Conservation (phyloP, 768 basidiomycete genomes). For the Mycena olivaceomarginata region DNA sequence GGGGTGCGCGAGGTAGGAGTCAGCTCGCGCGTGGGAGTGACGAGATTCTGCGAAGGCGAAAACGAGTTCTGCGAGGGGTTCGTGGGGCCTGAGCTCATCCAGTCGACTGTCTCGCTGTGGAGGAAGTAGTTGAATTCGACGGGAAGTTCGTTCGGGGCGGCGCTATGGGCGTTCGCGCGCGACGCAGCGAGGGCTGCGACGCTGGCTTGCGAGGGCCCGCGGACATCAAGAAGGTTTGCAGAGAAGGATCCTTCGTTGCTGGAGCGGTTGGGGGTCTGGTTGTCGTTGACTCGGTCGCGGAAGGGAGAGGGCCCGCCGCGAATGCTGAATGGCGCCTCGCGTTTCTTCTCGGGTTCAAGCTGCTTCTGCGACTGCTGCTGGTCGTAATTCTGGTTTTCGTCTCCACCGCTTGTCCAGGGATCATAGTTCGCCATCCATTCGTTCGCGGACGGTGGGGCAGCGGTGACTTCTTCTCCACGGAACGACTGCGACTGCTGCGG, state of each 20-base stretch:
- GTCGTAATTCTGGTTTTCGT: conserved; percentile 15
- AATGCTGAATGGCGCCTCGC: conserved; percentile 24
- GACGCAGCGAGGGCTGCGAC: conserved; percentile 43
- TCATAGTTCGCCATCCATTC: conserved; percentile 37
- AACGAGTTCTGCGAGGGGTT: conserved; percentile 37
- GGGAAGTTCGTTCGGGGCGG: conserved; percentile 16
- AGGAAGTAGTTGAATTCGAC: conserved; percentile 44
- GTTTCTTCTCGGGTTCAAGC: conserved; percentile 35
- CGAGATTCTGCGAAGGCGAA: conserved; percentile 40
- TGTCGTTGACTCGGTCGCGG: conserved; percentile 41
- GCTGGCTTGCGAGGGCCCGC: conserved; percentile 34
- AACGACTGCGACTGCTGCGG: conserved; percentile 20
- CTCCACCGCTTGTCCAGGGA: conserved; percentile 31
- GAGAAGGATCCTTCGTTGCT: conserved; percentile 26
- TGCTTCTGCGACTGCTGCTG: conserved; percentile 26
- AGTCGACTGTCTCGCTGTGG: conserved; percentile 37
- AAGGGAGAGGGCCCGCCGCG: conserved; percentile 33
- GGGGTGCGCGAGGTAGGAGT: background rate
- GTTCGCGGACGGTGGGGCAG: background rate
- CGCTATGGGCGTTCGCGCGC: conserved; percentile 18
- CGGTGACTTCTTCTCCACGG: background rate
- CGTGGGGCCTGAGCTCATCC: conserved; percentile 31
- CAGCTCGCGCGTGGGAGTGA: conserved; percentile 9
- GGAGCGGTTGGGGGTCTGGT: conserved; percentile 28
- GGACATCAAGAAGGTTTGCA: conserved; percentile 40